A percentile compares a stretch with the other conserved stretches of the same genome.
These are phyloP conservation scores for Boletus bicolor DNA, from an alignment of 768 basidiomycete species.

Conservation along the genomic window DNA sequence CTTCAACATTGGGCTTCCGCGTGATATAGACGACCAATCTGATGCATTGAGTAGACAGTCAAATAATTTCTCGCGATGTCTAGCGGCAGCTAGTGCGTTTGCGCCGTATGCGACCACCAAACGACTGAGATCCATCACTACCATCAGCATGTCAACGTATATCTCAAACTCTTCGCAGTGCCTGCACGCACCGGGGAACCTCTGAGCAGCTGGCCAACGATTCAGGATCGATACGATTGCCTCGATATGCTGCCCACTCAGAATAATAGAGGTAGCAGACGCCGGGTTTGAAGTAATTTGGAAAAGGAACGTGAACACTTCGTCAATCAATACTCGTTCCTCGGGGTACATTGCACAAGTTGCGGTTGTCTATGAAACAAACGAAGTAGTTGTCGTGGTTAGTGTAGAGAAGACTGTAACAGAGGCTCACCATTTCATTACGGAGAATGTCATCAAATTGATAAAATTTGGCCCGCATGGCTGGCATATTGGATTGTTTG, in stretches of 20 bases:
- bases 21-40: constrained; percentile 54
- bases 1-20: constrained; percentile 59
- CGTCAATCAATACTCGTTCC: constrained; percentile 56
- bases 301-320: constrained; percentile 58
- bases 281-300: constrained; percentile 42
- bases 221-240: constrained; percentile 60
- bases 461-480: constrained; percentile 75
- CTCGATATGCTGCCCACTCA: constrained; percentile 54
- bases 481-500: constrained; percentile 76
- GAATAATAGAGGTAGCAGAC: constrained; percentile 25
- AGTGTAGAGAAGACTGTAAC: not conserved
- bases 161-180: not conserved
- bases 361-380: constrained; percentile 55
- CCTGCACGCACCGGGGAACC: constrained; percentile 60
- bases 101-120: constrained; percentile 67
- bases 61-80: constrained; percentile 50
- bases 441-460: constrained; percentile 70
- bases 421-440: constrained; percentile 59
- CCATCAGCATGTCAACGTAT: not conserved
- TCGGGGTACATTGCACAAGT: constrained; percentile 68
- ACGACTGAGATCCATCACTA: constrained; percentile 85
- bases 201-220: constrained; percentile 69
- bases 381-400: not conserved
- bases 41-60: constrained; percentile 63
- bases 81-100: constrained; percentile 44